These are phyloP conservation scores for Stellera chamaejasme DNA, from an alignment of 345 rosid species.

Conservation along the genomic window DNA sequence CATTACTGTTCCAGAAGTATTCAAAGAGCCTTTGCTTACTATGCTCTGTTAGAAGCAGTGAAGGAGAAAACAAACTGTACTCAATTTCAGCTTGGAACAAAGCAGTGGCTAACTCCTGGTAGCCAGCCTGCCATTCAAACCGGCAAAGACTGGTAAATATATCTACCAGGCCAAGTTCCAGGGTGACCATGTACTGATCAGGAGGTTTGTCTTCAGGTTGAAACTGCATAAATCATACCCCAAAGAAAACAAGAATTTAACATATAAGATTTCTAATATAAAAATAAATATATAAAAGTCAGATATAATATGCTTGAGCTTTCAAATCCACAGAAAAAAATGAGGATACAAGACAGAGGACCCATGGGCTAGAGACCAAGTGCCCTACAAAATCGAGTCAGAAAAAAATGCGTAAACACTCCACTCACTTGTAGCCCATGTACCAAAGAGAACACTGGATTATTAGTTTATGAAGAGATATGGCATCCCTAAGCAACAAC, in stretches of 20 bases:
- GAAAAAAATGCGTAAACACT: too few species aligned
- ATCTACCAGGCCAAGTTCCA: constrained; percentile 84
- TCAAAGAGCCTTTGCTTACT: constrained; percentile 85
- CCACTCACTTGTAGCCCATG: too few species aligned
- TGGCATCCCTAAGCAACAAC: too few species aligned
- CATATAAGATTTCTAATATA: too few species aligned
- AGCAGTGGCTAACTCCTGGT: constrained; percentile 81
- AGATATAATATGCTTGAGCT: too few species aligned
- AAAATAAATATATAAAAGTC: too few species aligned
- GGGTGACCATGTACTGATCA: constrained; percentile 40
- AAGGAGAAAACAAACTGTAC: constrained; percentile 77
- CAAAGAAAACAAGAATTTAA: background rate
- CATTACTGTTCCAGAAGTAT: constrained; percentile 84
- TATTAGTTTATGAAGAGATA: too few species aligned
- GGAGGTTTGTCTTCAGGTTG: constrained; percentile 31
- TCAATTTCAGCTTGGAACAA: constrained; percentile 93
- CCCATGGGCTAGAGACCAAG: too few species aligned
- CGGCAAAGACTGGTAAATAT: constrained; percentile 85
- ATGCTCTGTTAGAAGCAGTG: constrained; percentile 55
- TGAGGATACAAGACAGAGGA: too few species aligned
- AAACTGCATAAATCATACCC: constrained; percentile 41
- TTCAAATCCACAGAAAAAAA: too few species aligned
- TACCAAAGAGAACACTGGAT: too few species aligned
- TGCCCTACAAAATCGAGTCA: too few species aligned
- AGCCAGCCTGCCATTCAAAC: constrained; percentile 95